Conservation (phyloP, 2,329 filamentous ascomycete genomes). For the Teratosphaeria zuluensis region DNA sequence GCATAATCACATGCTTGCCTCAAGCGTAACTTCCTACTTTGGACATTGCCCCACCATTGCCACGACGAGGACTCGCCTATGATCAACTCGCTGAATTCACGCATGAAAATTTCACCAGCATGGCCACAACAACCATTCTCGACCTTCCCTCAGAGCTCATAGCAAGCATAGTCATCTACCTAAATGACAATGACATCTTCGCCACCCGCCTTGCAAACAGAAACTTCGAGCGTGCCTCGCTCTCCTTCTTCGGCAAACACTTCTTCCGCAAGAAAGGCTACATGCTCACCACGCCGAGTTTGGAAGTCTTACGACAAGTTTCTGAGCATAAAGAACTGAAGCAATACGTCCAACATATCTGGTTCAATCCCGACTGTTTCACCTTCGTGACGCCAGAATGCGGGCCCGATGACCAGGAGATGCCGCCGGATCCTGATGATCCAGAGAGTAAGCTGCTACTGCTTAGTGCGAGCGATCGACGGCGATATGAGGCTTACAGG, state of each 20-base stretch:
- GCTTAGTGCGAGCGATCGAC: slow-evolving; percentile 4
- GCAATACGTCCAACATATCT: slow-evolving; percentile 22
- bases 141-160: slow-evolving; percentile 21
- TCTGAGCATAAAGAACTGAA: slow-evolving; percentile 15
- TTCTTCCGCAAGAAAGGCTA: slow-evolving; percentile 27
- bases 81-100: background rate
- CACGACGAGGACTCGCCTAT: background rate
- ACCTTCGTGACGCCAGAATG: slow-evolving; percentile 11
- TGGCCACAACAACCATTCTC: slow-evolving; percentile 6
- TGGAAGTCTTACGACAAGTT: slow-evolving; percentile 15
- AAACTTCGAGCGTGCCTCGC: slow-evolving; percentile 15
- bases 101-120: too few species aligned
- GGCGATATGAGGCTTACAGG: slow-evolving; percentile 11
- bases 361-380: slow-evolving; percentile 24
- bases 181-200: slow-evolving; percentile 15
- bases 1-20: background rate
- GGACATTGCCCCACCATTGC: background rate
- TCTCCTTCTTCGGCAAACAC: slow-evolving; percentile 17
- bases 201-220: slow-evolving; percentile 11
- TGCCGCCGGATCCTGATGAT: slow-evolving; percentile 8
- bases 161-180: slow-evolving; percentile 12
- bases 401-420: slow-evolving; percentile 11
- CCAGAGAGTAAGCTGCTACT: slow-evolving; percentile 7
- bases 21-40: background rate
- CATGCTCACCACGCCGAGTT: slow-evolving; percentile 17